Evolutionary conservation across 768 basidiomycete genomes (phyloP), one percentile per base, ranked within the genome.

Genomic region (Lactarius quietus): DNA sequence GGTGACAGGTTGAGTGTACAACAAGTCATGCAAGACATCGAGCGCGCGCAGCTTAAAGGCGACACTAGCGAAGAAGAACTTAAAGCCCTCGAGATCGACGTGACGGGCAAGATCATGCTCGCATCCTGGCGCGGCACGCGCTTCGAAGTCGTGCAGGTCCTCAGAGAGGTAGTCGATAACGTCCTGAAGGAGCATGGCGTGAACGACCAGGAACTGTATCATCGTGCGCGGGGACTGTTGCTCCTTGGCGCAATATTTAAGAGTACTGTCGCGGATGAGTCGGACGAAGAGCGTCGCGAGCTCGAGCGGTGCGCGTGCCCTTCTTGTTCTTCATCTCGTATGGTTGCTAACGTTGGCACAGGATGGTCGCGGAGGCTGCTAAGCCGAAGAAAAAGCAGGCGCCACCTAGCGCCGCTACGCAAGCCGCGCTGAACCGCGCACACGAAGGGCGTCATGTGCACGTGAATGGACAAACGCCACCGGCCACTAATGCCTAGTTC

Each of bases 101-200:
- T 98, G 66, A 95, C 93, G 1, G 94, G 94, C 56, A 96, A 93
- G 80, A 94, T 97, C 73, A 84, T 98, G 78, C 86, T 98, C 33
- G 96, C 95, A 7, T 96, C 96, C 29, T 99, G 97, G 97, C 87
- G 95, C 64, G 97, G 96, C 17, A 96, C 95, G 3, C 86, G 95
- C 59, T 86, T 98, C 73, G 97, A 99, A 78, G 94, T 98, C 48
- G 84, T 90, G 26, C 90, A 93, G 71, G 93, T 98, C 17, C 80
- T 96, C 56, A 84, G 93, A 58, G 88, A 92, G 80, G 92, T 92
- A 31, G 84, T 91, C 53, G 94, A 96, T 62, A 84, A 86, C 64
- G 94, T 94, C 10, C 81, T 98, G 66, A 90, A 89, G 74, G 93
- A 95, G 61, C 84, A 84, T 33, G 84, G 85, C 12, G 84, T 84